Evolutionary conservation across 129 eudicot genomes (phyloP).

Genomic region (Glebionis coronaria): DNA sequence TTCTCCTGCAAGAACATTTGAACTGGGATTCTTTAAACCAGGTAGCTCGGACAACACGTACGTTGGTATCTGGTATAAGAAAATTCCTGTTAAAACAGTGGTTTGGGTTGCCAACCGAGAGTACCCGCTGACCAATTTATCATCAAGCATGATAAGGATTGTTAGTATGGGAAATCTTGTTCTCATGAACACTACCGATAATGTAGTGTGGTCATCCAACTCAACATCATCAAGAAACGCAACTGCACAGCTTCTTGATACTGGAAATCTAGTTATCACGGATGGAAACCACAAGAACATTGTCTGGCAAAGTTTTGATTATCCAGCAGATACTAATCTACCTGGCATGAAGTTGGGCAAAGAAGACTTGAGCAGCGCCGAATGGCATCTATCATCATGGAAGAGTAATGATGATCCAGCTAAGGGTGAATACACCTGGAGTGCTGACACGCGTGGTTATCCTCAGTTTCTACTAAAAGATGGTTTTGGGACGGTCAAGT

Average conservation of each 20-base stretch:
- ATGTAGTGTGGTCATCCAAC: too few species aligned
- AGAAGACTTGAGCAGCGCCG: not conserved
- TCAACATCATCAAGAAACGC: too few species aligned
- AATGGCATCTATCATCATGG: conserved; percentile 14
- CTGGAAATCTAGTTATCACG: not conserved
- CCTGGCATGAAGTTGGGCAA: conserved; percentile 10
- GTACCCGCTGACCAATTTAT: not conserved
- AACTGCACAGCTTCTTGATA: not conserved
- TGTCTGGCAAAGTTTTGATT: conserved; percentile 17
- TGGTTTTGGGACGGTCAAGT: not conserved
- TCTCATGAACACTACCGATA: not conserved
- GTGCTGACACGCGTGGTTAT: not conserved
- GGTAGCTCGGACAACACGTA: conserved; percentile 12
- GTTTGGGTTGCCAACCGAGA: conserved; percentile 25
- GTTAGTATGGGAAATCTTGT: not conserved
- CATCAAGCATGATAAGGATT: not conserved
- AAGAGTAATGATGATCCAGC: conserved; percentile 12
- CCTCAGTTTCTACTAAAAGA: not conserved
- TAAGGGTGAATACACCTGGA: not conserved
- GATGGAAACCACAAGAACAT: not conserved
- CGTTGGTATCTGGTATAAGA: conserved; percentile 22
- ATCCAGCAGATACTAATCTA: conserved; percentile 1
- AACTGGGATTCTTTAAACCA: conserved; percentile 38
- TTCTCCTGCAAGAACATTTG: conserved; percentile 26
- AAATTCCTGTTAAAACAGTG: not conserved